Evolutionary conservation across 2,329 filamentous ascomycete genomes (phyloP), one percentile per base, ranked within the genome.

Genomic region (Penicillium sp.): DNA sequence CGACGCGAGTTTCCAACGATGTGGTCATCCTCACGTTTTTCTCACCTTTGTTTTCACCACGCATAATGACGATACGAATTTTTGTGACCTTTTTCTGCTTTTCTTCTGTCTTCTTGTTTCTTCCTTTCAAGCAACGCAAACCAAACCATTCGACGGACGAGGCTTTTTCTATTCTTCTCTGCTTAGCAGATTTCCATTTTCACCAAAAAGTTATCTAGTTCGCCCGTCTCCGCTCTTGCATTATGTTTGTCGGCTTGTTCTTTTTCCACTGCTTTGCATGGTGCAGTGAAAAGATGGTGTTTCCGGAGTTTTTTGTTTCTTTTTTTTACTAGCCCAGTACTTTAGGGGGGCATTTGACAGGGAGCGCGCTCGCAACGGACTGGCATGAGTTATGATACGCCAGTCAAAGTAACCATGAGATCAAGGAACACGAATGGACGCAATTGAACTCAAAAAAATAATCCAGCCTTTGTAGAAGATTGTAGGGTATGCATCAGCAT

Each of bases 151-250:
- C 36, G 36, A 44, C 49, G 55, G 36, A 44, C 49, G 55, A 64
- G 61, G 61, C 64, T 52, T 59, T 51, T 62, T 64, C 63, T 54
- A 56, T 59, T 64, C 56, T 60, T 57, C 39, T 49, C 52, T 29
- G 33, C 29, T 3, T 28, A 47, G 60, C 54, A 53, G 60, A 46
- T 45, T 52, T 43, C 42, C 36, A 44, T 47, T 54, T 58, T 58
- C 42, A 31, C 45, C 38, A 44, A 50, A 60, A 63, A 58, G 59
- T 57, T 59, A 42, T 49, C 57, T 59, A 63, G 55, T 62, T 44
- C 28, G 50, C 51, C 47, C 44, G 57, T 57, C 56, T 59, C 57
- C 42, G 45, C 43, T 51, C 31, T 57, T 53, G 55, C 56, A 59
- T 59, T 53, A 28, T 53, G 53, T 45, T 57, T 42, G 36, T 56